These are phyloP conservation scores for Lentinus brumalis DNA, from an alignment of 768 basidiomycete genomes.

Conservation along the genomic window DNA sequence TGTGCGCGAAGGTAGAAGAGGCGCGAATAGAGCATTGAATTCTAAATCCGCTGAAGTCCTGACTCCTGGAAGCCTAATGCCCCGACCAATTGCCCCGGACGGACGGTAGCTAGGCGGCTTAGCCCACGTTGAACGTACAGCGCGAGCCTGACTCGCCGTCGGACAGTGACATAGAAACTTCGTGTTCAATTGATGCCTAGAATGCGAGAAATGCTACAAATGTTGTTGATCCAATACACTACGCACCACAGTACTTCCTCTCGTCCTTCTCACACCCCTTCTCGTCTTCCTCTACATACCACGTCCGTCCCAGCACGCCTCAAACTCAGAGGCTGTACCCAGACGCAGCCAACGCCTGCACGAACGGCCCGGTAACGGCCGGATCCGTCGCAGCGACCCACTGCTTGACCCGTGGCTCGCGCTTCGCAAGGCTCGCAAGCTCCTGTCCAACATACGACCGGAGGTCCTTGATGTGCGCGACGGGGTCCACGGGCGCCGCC, in stretches of 20 bases:
- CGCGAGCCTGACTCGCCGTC: no score
- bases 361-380: conserved; percentile 22
- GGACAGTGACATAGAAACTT: not conserved
- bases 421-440: conserved; percentile 22
- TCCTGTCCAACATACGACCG: conserved; percentile 28
- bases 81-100: no score
- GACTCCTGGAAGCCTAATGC: no score
- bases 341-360: conserved; percentile 21
- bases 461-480: conserved; percentile 31
- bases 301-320: not conserved
- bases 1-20: no score
- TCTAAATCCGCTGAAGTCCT: no score
- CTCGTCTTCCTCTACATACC: not conserved
- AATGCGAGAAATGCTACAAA: conserved; percentile 20
- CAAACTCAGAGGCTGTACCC: conserved; percentile 14
- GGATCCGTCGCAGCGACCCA: conserved; percentile 21
- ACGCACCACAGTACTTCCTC: not conserved
- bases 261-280: not conserved
- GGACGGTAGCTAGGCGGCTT: no score
- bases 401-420: conserved; percentile 16
- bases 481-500: conserved; percentile 38
- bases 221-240: conserved; percentile 5
- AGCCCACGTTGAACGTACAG: no score
- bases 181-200: no score
- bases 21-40: no score